phyloP scores from a whole-genome alignment of 2,329 filamentous ascomycete species.

The Beauveria medogensis region DNA sequence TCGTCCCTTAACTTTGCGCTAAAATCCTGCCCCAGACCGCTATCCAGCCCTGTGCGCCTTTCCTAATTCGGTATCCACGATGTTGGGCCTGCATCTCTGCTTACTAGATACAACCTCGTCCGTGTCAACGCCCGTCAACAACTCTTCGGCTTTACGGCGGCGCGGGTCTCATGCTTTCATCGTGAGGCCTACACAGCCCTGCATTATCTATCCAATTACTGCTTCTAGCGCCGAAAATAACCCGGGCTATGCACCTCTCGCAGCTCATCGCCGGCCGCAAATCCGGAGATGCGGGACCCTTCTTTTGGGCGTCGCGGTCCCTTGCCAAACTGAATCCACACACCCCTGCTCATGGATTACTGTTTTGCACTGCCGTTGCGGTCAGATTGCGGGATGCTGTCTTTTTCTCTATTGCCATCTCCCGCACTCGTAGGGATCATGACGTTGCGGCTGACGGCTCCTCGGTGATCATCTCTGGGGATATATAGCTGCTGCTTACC shows the following conservation, averaged over 20 bases:
- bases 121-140: neutral
- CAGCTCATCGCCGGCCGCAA: slow-evolving; percentile 4
- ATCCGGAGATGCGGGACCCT: slow-evolving; percentile 5
- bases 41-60: neutral
- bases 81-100: neutral
- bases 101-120: slow-evolving; percentile 1
- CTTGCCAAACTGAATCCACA: neutral
- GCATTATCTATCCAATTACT: neutral
- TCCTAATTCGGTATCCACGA: neutral
- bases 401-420: neutral
- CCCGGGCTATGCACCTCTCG: neutral
- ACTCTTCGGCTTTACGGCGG: neutral
- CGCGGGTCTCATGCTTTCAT: neutral
- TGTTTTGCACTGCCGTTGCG: neutral
- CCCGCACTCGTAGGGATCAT: neutral
- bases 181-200: neutral
- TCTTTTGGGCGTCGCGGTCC: neutral
- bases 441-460: slow-evolving; percentile 5
- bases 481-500: slow-evolving; percentile 6
- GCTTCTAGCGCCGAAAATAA: neutral
- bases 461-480: neutral
- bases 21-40: neutral
- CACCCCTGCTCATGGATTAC: neutral
- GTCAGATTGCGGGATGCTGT: neutral
- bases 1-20: too few relatives aligned